Base-by-base conservation (phyloP, 108 stramenopile genomes). In the Pseudonitzschia multistriata region DNA sequence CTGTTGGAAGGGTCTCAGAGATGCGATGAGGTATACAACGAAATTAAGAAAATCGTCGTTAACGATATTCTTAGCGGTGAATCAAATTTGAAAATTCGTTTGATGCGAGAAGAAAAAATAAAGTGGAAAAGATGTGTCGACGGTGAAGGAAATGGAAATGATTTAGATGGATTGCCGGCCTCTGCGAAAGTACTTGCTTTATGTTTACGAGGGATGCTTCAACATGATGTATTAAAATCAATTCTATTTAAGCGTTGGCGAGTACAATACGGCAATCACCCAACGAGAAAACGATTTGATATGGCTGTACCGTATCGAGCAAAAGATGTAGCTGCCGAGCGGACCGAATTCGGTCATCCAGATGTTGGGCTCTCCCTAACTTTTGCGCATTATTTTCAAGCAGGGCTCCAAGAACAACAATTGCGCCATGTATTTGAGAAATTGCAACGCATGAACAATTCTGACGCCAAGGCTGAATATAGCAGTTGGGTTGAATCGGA, bases 261-360 rank as follows among this genome's bases (percentile, higher is more conserved):
- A 22, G 52, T 53, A 17, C 52, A 53, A 19, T 53, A 53, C 0
- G 52, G 52, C 15, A 53, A 53, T 19, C 52, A 53, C 25, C 52
- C 52, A 53, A 53, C 21, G 19, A 10, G 52, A 19, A 25, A 25
- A 53, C 21, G 25, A 27, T 53, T 53, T 19, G 21, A 53, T 53
- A 53, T 53, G 52, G 52, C 52, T 27, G 3, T 53, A 8, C 52
- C 52, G 19, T 53, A 53, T 53, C 52, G 52, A 19, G 52, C 52
- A 27, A 53, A 53, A 53, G 52, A 53, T 53, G 52, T 25, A 7
- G 52, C 52, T 27, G 52, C 52, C 25, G 52, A 53, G 52, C 52
- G 52, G 19, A 53, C 52, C 52, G 52, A 53, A 19, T 53, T 17
- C 19, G 52, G 52, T 19, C 52, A 53, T 53, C 52, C 52, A 22